Evolutionary conservation across 1,284 basidiomycete species (phyloP).

Genomic region (Rhodotorula sp.): DNA sequence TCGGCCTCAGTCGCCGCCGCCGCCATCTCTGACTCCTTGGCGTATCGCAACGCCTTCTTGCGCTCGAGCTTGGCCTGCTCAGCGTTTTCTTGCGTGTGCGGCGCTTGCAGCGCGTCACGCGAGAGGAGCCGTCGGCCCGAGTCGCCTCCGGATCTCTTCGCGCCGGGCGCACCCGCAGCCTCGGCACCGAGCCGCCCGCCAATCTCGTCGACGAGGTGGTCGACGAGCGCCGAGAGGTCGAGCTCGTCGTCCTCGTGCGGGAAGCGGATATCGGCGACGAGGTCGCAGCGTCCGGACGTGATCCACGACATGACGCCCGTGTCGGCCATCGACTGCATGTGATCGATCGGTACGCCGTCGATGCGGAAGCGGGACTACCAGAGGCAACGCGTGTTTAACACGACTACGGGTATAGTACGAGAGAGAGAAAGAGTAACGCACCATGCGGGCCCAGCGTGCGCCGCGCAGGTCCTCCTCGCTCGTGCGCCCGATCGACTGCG

Average conservation of each 20-base stretch:
- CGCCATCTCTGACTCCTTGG: constrained; percentile 16
- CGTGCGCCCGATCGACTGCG: constrained; percentile 90
- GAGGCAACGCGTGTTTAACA: too few species aligned
- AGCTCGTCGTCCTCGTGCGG: constrained; percentile 69
- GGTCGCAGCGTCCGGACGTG: constrained; percentile 91
- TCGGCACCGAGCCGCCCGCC: constrained; percentile 20
- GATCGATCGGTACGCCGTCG: constrained; percentile 95
- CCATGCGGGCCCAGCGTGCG: constrained; percentile 84
- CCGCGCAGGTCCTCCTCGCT: constrained; percentile 79
- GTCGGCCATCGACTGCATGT: constrained; percentile 81
- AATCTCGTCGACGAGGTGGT: constrained; percentile 86
- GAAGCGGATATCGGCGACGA: constrained; percentile 97
- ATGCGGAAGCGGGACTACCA: constrained; percentile 86
- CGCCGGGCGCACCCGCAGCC: not conserved
- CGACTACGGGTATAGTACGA: not conserved
- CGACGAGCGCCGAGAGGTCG: constrained; percentile 73
- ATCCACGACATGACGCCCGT: constrained; percentile 93
- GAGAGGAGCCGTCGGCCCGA: constrained; percentile 27
- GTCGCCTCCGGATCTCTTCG: constrained; percentile 12
- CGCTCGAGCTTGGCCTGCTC: constrained; percentile 47
- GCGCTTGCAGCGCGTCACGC: constrained; percentile 37
- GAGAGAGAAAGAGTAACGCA: constrained; percentile 46
- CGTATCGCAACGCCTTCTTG: constrained; percentile 21
- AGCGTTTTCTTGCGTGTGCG: constrained; percentile 21
- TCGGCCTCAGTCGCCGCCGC: constrained; percentile 10